These are phyloP conservation scores for Polygonum maritimum DNA, from an alignment of 148 eudicot species.

Conservation along the genomic window DNA sequence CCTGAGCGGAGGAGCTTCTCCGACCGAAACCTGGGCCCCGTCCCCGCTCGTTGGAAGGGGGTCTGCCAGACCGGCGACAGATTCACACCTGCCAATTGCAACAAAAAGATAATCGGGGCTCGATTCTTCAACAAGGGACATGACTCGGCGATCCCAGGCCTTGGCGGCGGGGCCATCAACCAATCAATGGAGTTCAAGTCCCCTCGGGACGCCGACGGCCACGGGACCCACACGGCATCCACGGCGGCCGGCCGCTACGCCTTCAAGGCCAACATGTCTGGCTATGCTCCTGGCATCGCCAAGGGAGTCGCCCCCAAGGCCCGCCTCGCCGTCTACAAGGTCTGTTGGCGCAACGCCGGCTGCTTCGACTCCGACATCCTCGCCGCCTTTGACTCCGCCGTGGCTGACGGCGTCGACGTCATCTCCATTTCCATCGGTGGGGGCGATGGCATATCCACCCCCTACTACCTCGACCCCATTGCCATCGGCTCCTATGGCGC, in stretches of 20 bases:
- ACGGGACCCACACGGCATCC: conserved; percentile 95
- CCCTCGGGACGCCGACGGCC: conserved; percentile 89
- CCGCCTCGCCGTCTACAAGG: conserved; percentile 74
- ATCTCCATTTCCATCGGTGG: conserved; percentile 91
- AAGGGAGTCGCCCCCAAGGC: conserved; percentile 98
- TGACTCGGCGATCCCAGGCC: conserved; percentile 37
- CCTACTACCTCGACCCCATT: conserved; percentile 92
- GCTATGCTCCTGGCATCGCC: conserved; percentile 82
- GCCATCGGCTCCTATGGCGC: conserved; percentile 95
- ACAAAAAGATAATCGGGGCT: conserved; percentile 71
- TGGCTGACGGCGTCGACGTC: conserved; percentile 78
- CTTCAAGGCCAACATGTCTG: conserved; percentile 61
- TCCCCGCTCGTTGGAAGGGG: conserved; percentile 74
- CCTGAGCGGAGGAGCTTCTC: conserved; percentile 81
- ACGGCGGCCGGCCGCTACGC: conserved; percentile 85
- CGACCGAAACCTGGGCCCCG: conserved; percentile 71
- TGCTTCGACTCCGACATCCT: conserved; percentile 92
- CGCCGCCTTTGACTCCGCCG: conserved; percentile 87
- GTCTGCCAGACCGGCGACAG: conserved; percentile 47
- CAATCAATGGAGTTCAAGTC: conserved; percentile 49
- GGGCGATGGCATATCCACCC: conserved; percentile 88
- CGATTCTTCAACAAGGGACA: conserved; percentile 77
- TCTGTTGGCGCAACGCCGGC: conserved; percentile 83
- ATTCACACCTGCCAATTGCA: conserved; percentile 43
- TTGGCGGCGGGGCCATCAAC: conserved; percentile 47